Base-by-base conservation (phyloP, 2,329 filamentous ascomycete species). In the Nemania diffusa region DNA sequence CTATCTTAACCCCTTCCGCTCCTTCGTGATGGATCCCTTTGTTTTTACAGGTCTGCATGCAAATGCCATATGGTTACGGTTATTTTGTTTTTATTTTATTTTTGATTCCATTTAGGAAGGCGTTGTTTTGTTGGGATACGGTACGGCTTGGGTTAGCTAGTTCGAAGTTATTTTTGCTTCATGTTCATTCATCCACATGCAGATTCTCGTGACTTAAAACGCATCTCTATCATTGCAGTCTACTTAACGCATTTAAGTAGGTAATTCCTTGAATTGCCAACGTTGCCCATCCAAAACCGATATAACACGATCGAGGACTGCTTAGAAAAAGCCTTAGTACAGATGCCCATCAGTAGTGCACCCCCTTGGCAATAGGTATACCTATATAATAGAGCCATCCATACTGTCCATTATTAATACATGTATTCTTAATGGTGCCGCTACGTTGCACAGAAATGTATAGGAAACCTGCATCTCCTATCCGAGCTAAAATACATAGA, bases 31-130 rank as follows among this genome's bases (percentile, higher is more conserved):
- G 71, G 63, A 40, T 62, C 58, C 26, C 62, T 69, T 69, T 70
- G 55, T 65, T 42, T 42, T 69, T 70, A 70, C 60, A 70, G 69
- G 69, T 66, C 60, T 64, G 69, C 69, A 69, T 70, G 69, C 69
- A 70, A 70, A 70, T 71, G 69, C 67, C 13, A 65, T 61, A 56
- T 56, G 60, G 64, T 57, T 64, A 55, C 51, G 40, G 34, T 11
- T 26, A 46, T 37, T 22, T 17, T 53, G 20, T n/a, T 52, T 15
- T 62, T 57, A 24, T 11, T 53, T 34, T 51, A n/a, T 44, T 46
- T 52, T 40, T 20, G 20, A n/a, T 22, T 37, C 59, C 40, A 6
- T 29, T 51, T 61, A 29, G 58, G 29, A 60, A 24, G 57, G 67
- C 52, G 64, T 64, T 62, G 27, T 60, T 9, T 22, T 51, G 15